Evolutionary conservation across 2,329 filamentous ascomycete species (phyloP), one percentile per base, ranked within the genome.

Genomic region (Exophiala mesophila): DNA sequence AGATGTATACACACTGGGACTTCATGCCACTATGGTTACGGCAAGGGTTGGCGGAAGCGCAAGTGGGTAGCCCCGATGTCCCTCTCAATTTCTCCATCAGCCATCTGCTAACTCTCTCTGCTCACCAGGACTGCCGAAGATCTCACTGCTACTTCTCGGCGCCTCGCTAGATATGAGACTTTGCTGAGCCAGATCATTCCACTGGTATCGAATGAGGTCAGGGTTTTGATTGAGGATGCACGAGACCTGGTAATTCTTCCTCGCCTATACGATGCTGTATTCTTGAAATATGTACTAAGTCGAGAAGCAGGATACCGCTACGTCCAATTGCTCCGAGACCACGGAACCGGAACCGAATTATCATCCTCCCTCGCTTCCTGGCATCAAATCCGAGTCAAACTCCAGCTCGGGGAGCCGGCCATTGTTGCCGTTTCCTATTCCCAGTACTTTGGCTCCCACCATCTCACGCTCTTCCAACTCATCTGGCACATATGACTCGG

Each of bases 11-110:
- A 56, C 34, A 54, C 53, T 1, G 52, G 49, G n/a, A 56, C 50
- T 9, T 36, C 36, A 8, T 56, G 53, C 41, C 52, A 53, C 29
- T 56, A 56, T 36, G 53, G 53, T 35, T 56, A 56, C 32, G 53
- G 53, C 7, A 56, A 56, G 38, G 53, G 53, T 7, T 56, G 53
- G 53, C 50, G 52, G 40, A 56, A 56, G 36, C 52, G 53, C 28
- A 56, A 56, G 53, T 56, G 30, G 34, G 49, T 53, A 6, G 6
- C n/a, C 18, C 17, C 13, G 21, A 26, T 17, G 28, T 21, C 28
- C 15, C 24, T 10, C 12, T 20, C 9, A 29, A 8, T 5, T 4
- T n/a, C 13, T 8, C n/a, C 6, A 12, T 19, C 32, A 12, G 12
- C 23, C 23, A 12, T 6, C 12, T 12, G 40, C 43, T 50, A 23